phyloP scores from a whole-genome alignment of 2,329 filamentous ascomycete genomes.

The Botrytis fragariae region DNA sequence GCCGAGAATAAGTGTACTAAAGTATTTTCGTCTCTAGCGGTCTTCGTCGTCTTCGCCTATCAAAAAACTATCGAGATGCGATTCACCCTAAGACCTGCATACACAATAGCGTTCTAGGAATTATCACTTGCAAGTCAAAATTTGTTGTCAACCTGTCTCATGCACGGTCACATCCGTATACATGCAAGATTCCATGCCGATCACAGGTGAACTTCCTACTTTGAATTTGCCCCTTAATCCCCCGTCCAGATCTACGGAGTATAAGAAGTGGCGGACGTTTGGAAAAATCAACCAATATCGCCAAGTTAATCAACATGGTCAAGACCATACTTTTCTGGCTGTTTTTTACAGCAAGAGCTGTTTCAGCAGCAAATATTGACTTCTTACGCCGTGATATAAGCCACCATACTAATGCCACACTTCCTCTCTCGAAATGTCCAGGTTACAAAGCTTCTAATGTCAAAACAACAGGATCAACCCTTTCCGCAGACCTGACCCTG shows the following conservation, averaged over 20 bases:
- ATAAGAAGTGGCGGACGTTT: background rate
- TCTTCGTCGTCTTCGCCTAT: background rate
- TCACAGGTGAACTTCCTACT: background rate
- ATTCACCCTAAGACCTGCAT: background rate
- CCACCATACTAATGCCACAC: conserved; percentile 4
- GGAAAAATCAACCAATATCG: background rate
- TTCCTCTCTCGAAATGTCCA: conserved; percentile 43
- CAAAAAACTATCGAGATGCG: background rate
- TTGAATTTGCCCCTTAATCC: background rate
- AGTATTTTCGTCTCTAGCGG: background rate
- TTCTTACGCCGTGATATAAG: background rate
- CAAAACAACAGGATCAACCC: conserved; percentile 41
- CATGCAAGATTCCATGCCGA: background rate
- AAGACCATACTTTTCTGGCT: conserved; percentile 1
- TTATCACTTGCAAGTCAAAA: background rate
- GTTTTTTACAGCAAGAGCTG: background rate
- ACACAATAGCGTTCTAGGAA: background rate
- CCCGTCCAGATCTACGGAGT: background rate
- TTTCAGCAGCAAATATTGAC: conserved; percentile 1
- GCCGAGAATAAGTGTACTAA: background rate
- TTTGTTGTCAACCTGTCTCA: background rate
- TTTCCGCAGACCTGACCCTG: conserved; percentile 58
- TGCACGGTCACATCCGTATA: background rate
- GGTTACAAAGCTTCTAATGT: conserved; percentile 54
- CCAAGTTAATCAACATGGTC: background rate